Evolutionary conservation across 371 early-diverging fungal genomes (phyloP), one percentile per base, ranked within the genome.

Genomic region (Apophysomyces elegans): DNA sequence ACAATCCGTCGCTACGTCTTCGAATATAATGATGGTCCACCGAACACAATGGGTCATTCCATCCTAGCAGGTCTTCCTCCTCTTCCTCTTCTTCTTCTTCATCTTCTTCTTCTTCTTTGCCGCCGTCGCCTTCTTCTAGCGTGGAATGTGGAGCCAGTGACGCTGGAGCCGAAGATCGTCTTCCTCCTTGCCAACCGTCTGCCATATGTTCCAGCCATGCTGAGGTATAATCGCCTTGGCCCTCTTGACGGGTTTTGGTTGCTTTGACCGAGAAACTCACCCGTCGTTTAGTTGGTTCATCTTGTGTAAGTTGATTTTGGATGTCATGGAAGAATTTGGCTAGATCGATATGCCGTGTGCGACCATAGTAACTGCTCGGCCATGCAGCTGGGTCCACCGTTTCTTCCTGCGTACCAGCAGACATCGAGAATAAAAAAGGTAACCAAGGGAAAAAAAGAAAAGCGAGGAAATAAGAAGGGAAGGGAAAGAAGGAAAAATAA

Each of bases 121-220:
- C 41, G 41, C 2, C 41, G 41, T 5, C 41, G 41, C 13, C 41
- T 11, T 41, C 41, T 41, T 41, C 41, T 41, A 86, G 59, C 99
- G 88, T 77, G 99, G 99, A 0, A 90, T 81, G 37, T 87, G 83
- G 4, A 96, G 89, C 75, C 95, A 91, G 3, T 99, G 99, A 12
- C 99, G 99, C 32, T 97, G 85, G 11, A 93, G 86, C 67, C 99
- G 77, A 61, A 99, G 98, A 60, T 97, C 98, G 75, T 99, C 99
- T n/a, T 50, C 8, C 6, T 47, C 47, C n/a, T 14, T n/a, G n/a
- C 47, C 41, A 41, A 41, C 4, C 41, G 5, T 41, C 41, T 13
- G 13, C 13, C 41, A 41, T 41, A 11, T 41, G 41, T 11, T 41
- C 41, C 41, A 41, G 41, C 41, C 41, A 41, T 8, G 13, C 41